Percentiles rank a stretch among this genome's conserved stretches.
These are phyloP conservation scores for Colletotrichum sidae DNA, from an alignment of 2,329 filamentous ascomycete species.

Conservation along the genomic window DNA sequence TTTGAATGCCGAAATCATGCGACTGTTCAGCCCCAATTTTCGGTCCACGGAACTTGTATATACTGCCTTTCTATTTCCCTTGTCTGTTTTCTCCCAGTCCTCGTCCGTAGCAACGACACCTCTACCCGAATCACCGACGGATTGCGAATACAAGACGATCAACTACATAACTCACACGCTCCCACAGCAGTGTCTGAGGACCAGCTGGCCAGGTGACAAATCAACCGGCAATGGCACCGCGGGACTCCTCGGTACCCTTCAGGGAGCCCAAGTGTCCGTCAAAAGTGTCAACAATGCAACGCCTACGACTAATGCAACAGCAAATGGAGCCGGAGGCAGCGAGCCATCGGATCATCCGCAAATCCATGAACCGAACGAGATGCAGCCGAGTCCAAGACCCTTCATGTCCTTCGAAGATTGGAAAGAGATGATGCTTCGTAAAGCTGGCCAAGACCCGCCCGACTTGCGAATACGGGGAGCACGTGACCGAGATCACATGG, in stretches of 20 bases:
- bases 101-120: too few species aligned
- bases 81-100: too few species aligned
- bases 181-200: conserved; percentile 79
- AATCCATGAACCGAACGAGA: conserved; percentile 9
- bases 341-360: not conserved
- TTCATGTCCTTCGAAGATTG: conserved; percentile 99
- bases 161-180: conserved; percentile 86
- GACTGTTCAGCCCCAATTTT: too few species aligned
- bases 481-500: conserved; percentile 61
- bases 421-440: conserved; percentile 93
- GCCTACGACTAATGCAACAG: conserved; percentile 37
- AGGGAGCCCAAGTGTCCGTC: too few species aligned
- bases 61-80: too few species aligned
- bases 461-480: conserved; percentile 73
- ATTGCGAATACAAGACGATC: conserved; percentile 72
- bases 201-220: conserved; percentile 59
- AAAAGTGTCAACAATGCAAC: not conserved
- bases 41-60: too few species aligned
- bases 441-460: conserved; percentile 75
- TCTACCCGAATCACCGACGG: too few species aligned
- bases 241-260: not conserved
- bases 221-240: conserved; percentile 9
- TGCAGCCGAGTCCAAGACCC: conserved; percentile 54
- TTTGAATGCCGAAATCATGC: too few species aligned
- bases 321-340: not conserved